Evolutionary conservation across 768 basidiomycete species (phyloP).

Genomic region (Tulasnella sp.): DNA sequence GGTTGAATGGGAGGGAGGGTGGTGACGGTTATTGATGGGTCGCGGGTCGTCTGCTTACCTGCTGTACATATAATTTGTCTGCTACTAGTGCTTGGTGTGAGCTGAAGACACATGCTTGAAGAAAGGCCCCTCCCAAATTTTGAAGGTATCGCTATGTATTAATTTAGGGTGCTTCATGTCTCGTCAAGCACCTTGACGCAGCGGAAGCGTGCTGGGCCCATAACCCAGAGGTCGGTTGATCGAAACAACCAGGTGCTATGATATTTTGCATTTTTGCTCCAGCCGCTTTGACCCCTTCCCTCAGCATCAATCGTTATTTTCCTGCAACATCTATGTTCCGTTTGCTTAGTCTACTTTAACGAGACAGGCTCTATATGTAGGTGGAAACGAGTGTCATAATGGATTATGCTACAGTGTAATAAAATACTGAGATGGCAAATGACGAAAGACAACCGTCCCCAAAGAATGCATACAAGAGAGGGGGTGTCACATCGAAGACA

Average conservation of each 20-base stretch:
- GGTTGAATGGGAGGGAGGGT: neutral
- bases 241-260: constrained; percentile 21
- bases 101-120: too few species aligned
- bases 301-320: too few species aligned
- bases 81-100: neutral
- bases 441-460: neutral
- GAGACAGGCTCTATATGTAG: neutral
- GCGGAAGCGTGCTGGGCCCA: constrained; percentile 22
- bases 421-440: neutral
- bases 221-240: constrained; percentile 22
- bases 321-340: too few species aligned
- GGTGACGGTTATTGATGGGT: neutral
- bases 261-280: neutral
- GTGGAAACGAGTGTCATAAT: neutral
- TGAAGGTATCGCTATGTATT: neutral
- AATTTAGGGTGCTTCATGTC: neutral
- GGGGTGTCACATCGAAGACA: neutral
- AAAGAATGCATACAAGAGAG: neutral
- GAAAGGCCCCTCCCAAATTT: too few species aligned
- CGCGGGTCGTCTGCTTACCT: neutral
- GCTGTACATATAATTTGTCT: neutral
- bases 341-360: neutral
- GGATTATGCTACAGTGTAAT: neutral
- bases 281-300: neutral
- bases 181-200: constrained; percentile 20